Base-by-base conservation (phyloP, 768 basidiomycete genomes). In the Russula virescens region DNA sequence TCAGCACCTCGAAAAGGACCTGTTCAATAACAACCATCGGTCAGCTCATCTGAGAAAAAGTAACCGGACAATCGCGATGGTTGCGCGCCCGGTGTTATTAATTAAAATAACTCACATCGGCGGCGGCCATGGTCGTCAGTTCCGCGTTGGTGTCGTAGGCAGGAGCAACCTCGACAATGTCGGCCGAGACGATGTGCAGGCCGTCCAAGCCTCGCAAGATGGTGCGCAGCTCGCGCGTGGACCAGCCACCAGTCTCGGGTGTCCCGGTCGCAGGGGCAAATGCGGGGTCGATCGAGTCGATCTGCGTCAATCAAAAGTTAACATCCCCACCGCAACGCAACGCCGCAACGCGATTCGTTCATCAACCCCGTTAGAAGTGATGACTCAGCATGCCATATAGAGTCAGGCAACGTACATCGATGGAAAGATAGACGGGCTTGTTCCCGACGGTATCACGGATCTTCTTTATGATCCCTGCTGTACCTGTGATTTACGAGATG, bases 181-280 rank as follows among this genome's bases (percentile, higher is more conserved):
- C 91, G 10, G 86, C 88, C 42, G 85, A 89, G 50, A 92, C 88
- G 64, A 93, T 85, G 62, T 83, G 77, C 55, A 92, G 77, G 16
- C 89, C 89, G 58, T 86, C 85, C 16, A 93, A 74, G 21, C 90
- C 89, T 52, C 89, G 78, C 61, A 92, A 73, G 69, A 92, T 88
- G 8, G 85, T 83, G 53, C 88, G 84, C 55, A 91, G 75, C 73
- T 93, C 90, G 61, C 91, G 85, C 8, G 89, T 90, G 5, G 89
- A 87, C 90, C 89, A 91, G 11, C 83, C 89, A 0, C 89, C 90
- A 0, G 89, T 87, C 73, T 92, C 91, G 0, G 90, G 91, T 0
- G 91, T 92, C 5, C 90, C 90, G 0, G 90, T 90, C 0, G 89
- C 89, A 28, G 89, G 90, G 2, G 89, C 90, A 65, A 90, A 88